These are phyloP conservation scores for Cercospora zeae-maydis DNA, from an alignment of 2,329 filamentous ascomycete species.

Conservation along the genomic window DNA sequence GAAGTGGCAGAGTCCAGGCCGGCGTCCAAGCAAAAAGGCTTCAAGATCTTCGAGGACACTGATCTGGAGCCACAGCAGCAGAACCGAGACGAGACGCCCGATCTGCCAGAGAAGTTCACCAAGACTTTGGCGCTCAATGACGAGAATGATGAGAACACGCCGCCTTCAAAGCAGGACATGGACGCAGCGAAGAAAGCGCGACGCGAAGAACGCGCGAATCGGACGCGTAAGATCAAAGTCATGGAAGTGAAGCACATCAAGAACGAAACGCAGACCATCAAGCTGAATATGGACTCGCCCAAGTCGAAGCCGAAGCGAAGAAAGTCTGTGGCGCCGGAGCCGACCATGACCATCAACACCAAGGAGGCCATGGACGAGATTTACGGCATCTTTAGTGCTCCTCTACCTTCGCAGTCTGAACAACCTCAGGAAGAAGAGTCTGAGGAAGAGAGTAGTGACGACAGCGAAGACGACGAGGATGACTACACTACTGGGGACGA, in stretches of 20 bases:
- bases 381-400: conserved; percentile 94
- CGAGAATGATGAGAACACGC: conserved; percentile 49
- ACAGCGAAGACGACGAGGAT: conserved; percentile 44
- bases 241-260: conserved; percentile 71
- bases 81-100: conserved; percentile 12
- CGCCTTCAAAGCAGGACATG: conserved; percentile 34
- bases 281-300: conserved; percentile 84
- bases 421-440: conserved; percentile 55
- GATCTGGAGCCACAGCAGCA: conserved; percentile 18
- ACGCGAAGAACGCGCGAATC: conserved; percentile 48
- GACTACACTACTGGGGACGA: conserved; percentile 65
- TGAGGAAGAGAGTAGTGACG: conserved; percentile 60
- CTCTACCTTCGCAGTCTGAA: conserved; percentile 54
- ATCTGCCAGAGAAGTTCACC: conserved; percentile 28
- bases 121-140: conserved; percentile 37
- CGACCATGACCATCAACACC: conserved; percentile 98
- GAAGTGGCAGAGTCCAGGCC: conserved; percentile 6
- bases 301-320: conserved; percentile 81
- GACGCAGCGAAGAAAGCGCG: conserved; percentile 49
- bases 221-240: conserved; percentile 62
- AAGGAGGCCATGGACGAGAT: conserved; percentile 95
- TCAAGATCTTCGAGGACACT: conserved; percentile 36
- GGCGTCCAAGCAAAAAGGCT: conserved; percentile 32
- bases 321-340: conserved; percentile 68
- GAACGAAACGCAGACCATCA: conserved; percentile 86